Evolutionary conservation across 768 basidiomycete species (phyloP).

Genomic region (Dacryopinax spathularia): DNA sequence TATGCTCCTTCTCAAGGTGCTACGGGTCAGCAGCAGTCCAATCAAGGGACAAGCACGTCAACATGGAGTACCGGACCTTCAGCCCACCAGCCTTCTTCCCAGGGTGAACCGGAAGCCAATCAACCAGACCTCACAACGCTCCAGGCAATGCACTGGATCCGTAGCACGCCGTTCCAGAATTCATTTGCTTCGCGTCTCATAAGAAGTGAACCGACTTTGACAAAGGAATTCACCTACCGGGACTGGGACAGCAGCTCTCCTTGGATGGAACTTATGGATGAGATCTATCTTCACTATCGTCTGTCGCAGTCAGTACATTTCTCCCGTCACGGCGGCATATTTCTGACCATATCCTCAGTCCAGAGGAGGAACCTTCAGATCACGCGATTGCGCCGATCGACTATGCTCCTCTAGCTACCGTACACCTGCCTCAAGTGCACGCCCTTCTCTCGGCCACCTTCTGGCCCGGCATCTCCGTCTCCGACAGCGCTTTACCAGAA

Average conservation of each 20-base stretch:
- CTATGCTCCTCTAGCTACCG: constrained; percentile 44
- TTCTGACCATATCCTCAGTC: constrained; percentile 27
- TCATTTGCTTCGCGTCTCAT: constrained; percentile 56
- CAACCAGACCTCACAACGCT: neutral
- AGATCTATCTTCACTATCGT: constrained; percentile 50
- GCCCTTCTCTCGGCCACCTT: constrained; percentile 53
- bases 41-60: neutral
- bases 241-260: constrained; percentile 61
- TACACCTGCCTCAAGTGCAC: constrained; percentile 56
- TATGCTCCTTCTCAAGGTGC: neutral
- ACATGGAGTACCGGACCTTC: no score
- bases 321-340: neutral
- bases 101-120: neutral
- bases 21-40: neutral
- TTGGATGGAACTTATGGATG: constrained; percentile 64
- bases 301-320: constrained; percentile 41
- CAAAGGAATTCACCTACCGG: constrained; percentile 35
- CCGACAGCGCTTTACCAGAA: constrained; percentile 58
- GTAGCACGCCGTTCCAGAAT: constrained; percentile 46
- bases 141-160: constrained; percentile 23
- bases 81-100: neutral
- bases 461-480: constrained; percentile 48
- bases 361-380: constrained; percentile 34
- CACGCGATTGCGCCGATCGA: constrained; percentile 41
- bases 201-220: constrained; percentile 26